Base-by-base conservation (phyloP, 345 rosid species). In the Citrus maxima region DNA sequence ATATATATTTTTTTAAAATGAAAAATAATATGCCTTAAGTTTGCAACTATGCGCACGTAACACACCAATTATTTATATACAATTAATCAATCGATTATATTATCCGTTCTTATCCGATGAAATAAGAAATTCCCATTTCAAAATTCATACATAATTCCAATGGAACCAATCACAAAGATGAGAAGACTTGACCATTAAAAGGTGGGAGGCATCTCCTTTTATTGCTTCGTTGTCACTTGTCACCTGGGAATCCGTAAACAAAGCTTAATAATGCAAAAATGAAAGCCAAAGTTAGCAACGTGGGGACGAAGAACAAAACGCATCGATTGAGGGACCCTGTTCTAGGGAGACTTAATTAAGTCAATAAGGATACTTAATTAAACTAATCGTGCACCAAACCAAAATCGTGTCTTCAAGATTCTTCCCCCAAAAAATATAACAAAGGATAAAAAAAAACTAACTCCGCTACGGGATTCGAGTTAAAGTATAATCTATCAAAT, bases 231-330 rank as follows among this genome's bases (percentile, higher is more conserved):
- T 22, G 14, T 75, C 59, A 5, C 34, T n/a, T 22, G 14, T 75
- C 49, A 35, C 34, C 49, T 68, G 67, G 80, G 80, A 71, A 80
- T 71, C 54, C 27, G 13, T 63, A 21, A 75, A 63, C 28, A 63
- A 75, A 60, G 10, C 27, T 55, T 5, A 16, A 27, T 18, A 51
- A 13, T 46, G 18, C 16, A 13, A 46, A 13, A 46, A 46, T 46
- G 51, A 46, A 13, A 46, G 51, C 51, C 18, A 46, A 46, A 46
- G 51, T 46, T 46, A 13, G 51, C 51, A 46, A 13, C 51, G 18
- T 46, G 51, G 51, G 51, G 65, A 73, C 76, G n/a, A 19, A 59
- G 2, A 73, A 54, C 64, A 35, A 13, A 49, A 2, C 18, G 70
- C 70, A 30, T 64, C 13, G 30, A 62, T 64, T 21, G 13, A 25